Percentiles rank a stretch among this genome's conserved stretches.
Conservation (phyloP, 148 eudicot species). For the Salicornia ramosissima region DNA sequence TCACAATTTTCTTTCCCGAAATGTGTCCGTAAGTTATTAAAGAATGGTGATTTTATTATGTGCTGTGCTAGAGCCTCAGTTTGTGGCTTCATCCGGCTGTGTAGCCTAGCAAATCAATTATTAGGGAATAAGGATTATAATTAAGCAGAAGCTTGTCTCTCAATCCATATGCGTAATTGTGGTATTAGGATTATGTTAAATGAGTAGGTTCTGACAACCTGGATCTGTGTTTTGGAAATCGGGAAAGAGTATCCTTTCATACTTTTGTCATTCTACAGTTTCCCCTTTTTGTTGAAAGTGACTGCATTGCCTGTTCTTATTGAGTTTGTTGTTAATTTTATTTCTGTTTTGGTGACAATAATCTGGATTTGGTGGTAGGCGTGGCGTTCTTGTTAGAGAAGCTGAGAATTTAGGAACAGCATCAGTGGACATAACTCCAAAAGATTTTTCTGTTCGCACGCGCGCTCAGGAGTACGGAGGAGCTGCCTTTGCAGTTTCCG, state of each 20-base stretch:
- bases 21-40: neutral
- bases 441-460: conserved; percentile 69
- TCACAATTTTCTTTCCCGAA: neutral
- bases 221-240: too few species aligned
- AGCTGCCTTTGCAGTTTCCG: conserved; percentile 67
- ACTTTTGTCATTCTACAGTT: too few species aligned
- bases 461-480: conserved; percentile 93
- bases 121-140: too few species aligned
- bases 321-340: neutral
- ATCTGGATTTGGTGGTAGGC: conserved; percentile 23
- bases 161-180: neutral
- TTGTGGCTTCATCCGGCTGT: neutral
- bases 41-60: neutral
- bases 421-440: conserved; percentile 60
- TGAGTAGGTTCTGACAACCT: too few species aligned
- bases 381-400: conserved; percentile 62
- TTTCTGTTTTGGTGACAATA: neutral
- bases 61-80: neutral
- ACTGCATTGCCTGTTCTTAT: neutral
- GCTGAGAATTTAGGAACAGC: conserved; percentile 44
- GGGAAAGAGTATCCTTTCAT: too few species aligned
- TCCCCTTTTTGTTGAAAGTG: neutral
- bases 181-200: neutral
- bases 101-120: neutral
- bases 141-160: neutral